Conservation (phyloP, 352 stramenopile species). For the Phytophthora pistaciae region DNA sequence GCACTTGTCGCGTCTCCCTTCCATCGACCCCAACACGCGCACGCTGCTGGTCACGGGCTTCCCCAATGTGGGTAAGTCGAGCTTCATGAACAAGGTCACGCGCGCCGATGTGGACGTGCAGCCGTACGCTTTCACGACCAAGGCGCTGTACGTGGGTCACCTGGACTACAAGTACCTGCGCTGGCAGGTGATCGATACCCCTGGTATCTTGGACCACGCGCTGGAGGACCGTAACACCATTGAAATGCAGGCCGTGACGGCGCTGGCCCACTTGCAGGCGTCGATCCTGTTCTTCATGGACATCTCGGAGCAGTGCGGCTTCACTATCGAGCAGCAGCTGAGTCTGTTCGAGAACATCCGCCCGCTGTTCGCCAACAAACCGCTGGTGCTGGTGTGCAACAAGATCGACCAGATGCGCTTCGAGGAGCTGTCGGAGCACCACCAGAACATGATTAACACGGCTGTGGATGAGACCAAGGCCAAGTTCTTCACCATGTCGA, state of each 20-base stretch:
- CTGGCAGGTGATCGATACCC: constrained; percentile 99
- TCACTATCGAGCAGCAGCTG: constrained; percentile 98
- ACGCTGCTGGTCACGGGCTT: constrained; percentile 99
- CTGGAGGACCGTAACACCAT: constrained; percentile 99
- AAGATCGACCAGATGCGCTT: constrained; percentile 98
- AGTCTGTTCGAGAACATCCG: constrained; percentile 98
- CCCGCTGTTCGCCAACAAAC: constrained; percentile 99
- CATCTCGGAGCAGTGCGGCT: constrained; percentile 99
- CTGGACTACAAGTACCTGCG: constrained; percentile 99
- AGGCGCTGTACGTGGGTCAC: constrained; percentile 99
- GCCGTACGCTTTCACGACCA: constrained; percentile 99
- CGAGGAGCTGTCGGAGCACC: constrained; percentile 84
- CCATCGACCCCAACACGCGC: constrained; percentile 99
- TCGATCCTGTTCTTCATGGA: constrained; percentile 99
- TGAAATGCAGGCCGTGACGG: constrained; percentile 99
- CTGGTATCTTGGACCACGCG: constrained; percentile 99
- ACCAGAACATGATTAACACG: constrained; percentile 86
- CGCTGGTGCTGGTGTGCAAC: constrained; percentile 98
- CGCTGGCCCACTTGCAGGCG: constrained; percentile 98
- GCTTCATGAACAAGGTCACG: constrained; percentile 99
- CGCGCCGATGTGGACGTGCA: constrained; percentile 99
- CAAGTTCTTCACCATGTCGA: constrained; percentile 98
- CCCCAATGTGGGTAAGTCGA: constrained; percentile 99
- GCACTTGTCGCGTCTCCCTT: constrained; percentile 98
- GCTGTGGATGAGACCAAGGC: constrained; percentile 81